These are phyloP conservation scores for Sporothrix protearum DNA, from an alignment of 2,329 filamentous ascomycete genomes.

Conservation along the genomic window DNA sequence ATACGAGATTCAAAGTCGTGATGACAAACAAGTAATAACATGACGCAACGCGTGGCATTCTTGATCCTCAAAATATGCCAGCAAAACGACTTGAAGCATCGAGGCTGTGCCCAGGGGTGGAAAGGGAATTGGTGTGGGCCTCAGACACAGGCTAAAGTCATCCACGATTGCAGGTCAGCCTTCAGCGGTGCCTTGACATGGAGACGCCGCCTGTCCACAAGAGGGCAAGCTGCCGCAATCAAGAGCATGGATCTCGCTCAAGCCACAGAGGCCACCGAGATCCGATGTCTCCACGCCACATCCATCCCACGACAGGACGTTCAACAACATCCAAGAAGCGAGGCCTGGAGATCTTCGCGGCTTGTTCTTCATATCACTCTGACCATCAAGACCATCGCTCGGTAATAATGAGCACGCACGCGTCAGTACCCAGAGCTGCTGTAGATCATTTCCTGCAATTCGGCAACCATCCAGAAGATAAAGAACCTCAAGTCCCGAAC, in stretches of 20 bases:
- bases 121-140: not conserved
- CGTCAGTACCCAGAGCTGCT: not conserved
- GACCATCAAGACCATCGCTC: not conserved
- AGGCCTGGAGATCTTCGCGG: not conserved
- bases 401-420: not conserved
- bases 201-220: not conserved
- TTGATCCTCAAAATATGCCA: not conserved
- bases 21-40: not conserved
- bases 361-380: not conserved
- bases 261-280: slow-evolving; percentile 1
- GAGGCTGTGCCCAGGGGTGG: slow-evolving; percentile 14
- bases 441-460: not conserved
- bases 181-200: not conserved
- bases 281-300: not conserved
- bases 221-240: not conserved
- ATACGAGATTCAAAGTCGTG: not conserved
- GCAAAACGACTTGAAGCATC: not conserved
- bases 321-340: not conserved
- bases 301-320: not conserved
- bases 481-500: not conserved
- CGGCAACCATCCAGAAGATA: not conserved
- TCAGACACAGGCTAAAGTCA: not conserved
- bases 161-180: slow-evolving; percentile 14
- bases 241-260: not conserved
- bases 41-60: slow-evolving; percentile 4